Evolutionary conservation across 2,329 filamentous ascomycete genomes (phyloP).

Genomic region (Rhinocladiella similis): DNA sequence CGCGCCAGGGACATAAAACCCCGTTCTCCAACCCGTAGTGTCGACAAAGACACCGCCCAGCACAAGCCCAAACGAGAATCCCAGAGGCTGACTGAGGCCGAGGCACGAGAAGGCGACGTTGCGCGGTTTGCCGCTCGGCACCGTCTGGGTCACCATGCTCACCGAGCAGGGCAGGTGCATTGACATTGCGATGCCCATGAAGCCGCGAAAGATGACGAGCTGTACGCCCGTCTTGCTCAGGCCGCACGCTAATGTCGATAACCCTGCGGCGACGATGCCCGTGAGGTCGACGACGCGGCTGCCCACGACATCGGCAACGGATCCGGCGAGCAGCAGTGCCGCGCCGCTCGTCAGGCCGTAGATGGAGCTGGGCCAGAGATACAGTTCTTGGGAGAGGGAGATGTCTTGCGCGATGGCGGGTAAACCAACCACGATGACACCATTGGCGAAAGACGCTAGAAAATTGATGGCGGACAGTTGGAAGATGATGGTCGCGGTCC

Average conservation of each 20-base stretch:
- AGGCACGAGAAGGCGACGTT: slow-evolving; percentile 55
- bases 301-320: slow-evolving; percentile 54
- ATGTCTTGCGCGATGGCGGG: slow-evolving; percentile 43
- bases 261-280: slow-evolving; percentile 45
- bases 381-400: slow-evolving; percentile 27
- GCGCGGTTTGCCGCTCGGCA: slow-evolving; percentile 48
- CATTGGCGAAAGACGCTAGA: slow-evolving; percentile 35
- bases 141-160: slow-evolving; percentile 49
- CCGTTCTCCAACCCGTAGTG: slow-evolving; percentile 53
- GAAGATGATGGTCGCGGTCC: slow-evolving; percentile 25
- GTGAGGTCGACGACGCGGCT: slow-evolving; percentile 48
- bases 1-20: slow-evolving; percentile 50
- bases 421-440: slow-evolving; percentile 44
- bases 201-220: slow-evolving; percentile 49
- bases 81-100: slow-evolving; percentile 53
- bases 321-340: slow-evolving; percentile 51
- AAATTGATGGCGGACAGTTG: slow-evolving; percentile 28
- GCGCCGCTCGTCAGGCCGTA: slow-evolving; percentile 48
- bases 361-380: slow-evolving; percentile 36
- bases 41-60: slow-evolving; percentile 52
- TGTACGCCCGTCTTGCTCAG: slow-evolving; percentile 41
- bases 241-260: slow-evolving; percentile 47
- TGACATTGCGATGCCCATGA: slow-evolving; percentile 48
- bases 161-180: slow-evolving; percentile 53
- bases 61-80: slow-evolving; percentile 53